Evolutionary conservation across 2,329 filamentous ascomycete species (phyloP).

Genomic region (Monosporascus ibericus): DNA sequence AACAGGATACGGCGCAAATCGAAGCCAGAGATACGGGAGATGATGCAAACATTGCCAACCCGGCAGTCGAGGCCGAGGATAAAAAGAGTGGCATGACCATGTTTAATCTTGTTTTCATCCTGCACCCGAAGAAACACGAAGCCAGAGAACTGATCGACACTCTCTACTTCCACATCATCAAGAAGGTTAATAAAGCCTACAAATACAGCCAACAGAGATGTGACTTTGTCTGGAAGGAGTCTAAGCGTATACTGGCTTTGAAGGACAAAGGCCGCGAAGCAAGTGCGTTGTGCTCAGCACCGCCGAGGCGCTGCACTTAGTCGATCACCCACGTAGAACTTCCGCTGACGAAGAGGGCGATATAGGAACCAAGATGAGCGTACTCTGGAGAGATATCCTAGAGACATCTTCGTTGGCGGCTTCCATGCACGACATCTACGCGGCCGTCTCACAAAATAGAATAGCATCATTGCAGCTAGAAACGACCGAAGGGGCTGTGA

Average conservation of each 20-base stretch:
- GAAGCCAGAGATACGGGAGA: slow-evolving; percentile 23
- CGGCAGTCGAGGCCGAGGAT: slow-evolving; percentile 41
- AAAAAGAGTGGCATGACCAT: slow-evolving; percentile 77
- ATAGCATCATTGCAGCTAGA: slow-evolving; percentile 81
- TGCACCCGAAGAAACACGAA: slow-evolving; percentile 74
- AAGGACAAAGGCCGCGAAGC: slow-evolving; percentile 71
- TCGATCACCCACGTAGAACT: too few species aligned
- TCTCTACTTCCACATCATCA: slow-evolving; percentile 81
- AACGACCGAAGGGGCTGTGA: slow-evolving; percentile 50
- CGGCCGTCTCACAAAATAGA: slow-evolving; percentile 73
- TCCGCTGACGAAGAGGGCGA: slow-evolving; percentile 8
- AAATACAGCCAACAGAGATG: slow-evolving; percentile 88
- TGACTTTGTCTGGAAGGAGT: slow-evolving; percentile 88
- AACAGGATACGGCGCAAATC: slow-evolving; percentile 16
- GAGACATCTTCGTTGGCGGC: slow-evolving; percentile 71
- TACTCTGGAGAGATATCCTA: slow-evolving; percentile 65
- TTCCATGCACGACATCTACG: slow-evolving; percentile 76
- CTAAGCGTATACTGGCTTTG: slow-evolving; percentile 71
- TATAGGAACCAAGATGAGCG: slow-evolving; percentile 53
- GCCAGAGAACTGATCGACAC: slow-evolving; percentile 68
- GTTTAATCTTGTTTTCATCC: slow-evolving; percentile 95
- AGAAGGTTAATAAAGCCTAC: slow-evolving; percentile 86
- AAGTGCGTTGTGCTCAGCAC: slow-evolving; percentile 31
- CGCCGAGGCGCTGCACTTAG: not conserved
- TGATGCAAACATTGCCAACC: slow-evolving; percentile 28